Base-by-base conservation (phyloP, 345 rosid species). In the Citrus maxima region DNA sequence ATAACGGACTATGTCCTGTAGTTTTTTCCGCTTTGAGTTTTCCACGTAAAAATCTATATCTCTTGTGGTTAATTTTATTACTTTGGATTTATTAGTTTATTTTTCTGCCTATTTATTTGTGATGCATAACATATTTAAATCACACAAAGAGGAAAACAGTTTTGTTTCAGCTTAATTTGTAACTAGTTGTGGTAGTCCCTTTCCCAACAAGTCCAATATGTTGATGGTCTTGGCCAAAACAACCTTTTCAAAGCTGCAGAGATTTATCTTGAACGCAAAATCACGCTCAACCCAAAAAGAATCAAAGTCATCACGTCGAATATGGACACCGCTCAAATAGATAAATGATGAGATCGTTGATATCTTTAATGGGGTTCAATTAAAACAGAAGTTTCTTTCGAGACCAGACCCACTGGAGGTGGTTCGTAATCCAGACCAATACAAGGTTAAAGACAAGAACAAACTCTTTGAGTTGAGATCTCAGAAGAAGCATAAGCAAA, bases 181-280 rank as follows among this genome's bases (percentile, higher is more conserved):
- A 34, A 34, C 7, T 34, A 5, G 37, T 34, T 34, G 1, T 34
- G 5, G 6, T 5, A 34, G 37, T 34, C 6, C 1, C 7, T 34
- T 34, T 34, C 37, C 37, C 35, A 34, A 34, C 35, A 34, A 34
- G 7, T 34, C 37, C 86, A 88, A 67, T 82, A 72, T 16, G 83
- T 65, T 16, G 81, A 85, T 10, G 85, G 74, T 18, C 82, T 88
- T 3, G 80, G 62, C 68, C 67, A 75, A 4, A 88, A 84, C 86
- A 70, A 68, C 4, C 80, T 84, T 71, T 88, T 80, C 72, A 72
- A 24, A 71, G 81, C 88, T 0, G 84, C 84, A 8, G 62, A 81
- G 62, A 59, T 88, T 73, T 88, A 86, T 75, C 80, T 86, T 21
- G 84, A 86, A 67, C 79, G 87, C 75, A 73, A 80, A 2, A 76